Evolutionary conservation across 1,284 basidiomycete genomes (phyloP), one percentile per base, ranked within the genome.

Genomic region (Leucoagaricus sp.): DNA sequence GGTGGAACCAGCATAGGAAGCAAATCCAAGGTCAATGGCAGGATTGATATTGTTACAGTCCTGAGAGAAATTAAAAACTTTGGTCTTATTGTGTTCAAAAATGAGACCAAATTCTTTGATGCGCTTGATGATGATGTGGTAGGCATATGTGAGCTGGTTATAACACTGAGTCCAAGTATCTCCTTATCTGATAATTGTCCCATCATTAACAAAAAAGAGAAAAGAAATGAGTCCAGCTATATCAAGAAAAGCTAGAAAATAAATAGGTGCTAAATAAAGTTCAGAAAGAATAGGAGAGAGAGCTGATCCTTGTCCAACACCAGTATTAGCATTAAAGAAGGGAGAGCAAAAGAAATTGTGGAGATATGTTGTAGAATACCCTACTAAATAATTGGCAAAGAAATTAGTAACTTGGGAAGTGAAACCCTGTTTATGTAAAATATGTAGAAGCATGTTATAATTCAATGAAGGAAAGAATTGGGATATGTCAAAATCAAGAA

Each of bases 401-500:
- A 57, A 52, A 25, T 7, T 15, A 4, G 10, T 31, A 15, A 57
- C n/a, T 21, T 10, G 26, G 3, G 33, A 33, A 21, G 36, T 36
- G 48, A 60, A 60, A 5, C 56, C 58, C 19, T 51, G 51, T 19
- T 17, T 40, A 3, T 7, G 5, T 4, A 61, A 31, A 29, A 59
- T 51, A 8, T 25, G 12, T 7, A 51, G 25, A 0, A 57, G 41
- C 2, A 58, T 12, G 15, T 49, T 19, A 36, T 63, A 58, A 54
- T 63, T 62, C n/a, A 62, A 17, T 1, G 58, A 63, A n/a, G 62
- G 64, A 31, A 64, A 64, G 44, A 63, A 64, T 19, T 60, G 58
- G n/a, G 58, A 42, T 2, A 62, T 42, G 31, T 62, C 56, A 38
- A 62, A 62, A 0, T 62, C 58, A 0, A 63, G 9, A 2, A 60